Percentiles rank a stretch among this genome's conserved stretches.
These are phyloP conservation scores for Nidula niveotomentosa DNA, from an alignment of 1,284 basidiomycete species.

Conservation along the genomic window DNA sequence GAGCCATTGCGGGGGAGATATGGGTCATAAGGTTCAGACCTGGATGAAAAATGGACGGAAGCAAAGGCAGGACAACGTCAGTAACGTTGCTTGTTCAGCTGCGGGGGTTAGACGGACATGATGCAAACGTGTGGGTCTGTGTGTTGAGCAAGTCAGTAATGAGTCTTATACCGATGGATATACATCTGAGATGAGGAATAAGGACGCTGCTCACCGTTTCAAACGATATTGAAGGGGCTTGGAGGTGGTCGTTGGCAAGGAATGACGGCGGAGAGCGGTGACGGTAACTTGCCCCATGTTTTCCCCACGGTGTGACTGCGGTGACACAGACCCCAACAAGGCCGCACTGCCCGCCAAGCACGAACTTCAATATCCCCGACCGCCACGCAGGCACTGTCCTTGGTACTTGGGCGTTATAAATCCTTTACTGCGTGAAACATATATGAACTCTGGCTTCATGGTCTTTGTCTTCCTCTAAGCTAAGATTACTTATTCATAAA, in stretches of 20 bases:
- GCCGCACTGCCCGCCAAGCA: no score
- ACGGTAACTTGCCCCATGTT: constrained; percentile 6
- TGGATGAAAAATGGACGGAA: constrained; percentile 19
- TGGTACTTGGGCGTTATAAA: no score
- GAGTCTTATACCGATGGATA: background rate
- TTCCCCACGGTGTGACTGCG: background rate
- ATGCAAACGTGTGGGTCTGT: constrained; percentile 28
- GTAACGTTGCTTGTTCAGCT: constrained; percentile 1
- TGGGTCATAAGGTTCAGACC: constrained; percentile 95
- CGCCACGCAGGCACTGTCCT: no score
- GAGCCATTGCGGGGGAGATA: constrained; percentile 86
- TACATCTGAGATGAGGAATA: background rate
- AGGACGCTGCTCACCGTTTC: constrained; percentile 30
- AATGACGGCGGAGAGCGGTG: constrained; percentile 10
- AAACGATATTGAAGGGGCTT: constrained; percentile 24
- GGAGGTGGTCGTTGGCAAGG: constrained; percentile 17
- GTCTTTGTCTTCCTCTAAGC: no score
- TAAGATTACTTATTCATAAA: no score
- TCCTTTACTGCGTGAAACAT: no score
- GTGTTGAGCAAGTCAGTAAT: background rate
- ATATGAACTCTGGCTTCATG: no score
- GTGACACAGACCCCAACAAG: no score
- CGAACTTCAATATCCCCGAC: no score
- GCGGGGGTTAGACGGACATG: constrained; percentile 31
- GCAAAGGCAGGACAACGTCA: constrained; percentile 2